Evolutionary conservation across 2,329 filamentous ascomycete species (phyloP), one percentile per base, ranked within the genome.

Genomic region (Exserohilum turcica): DNA sequence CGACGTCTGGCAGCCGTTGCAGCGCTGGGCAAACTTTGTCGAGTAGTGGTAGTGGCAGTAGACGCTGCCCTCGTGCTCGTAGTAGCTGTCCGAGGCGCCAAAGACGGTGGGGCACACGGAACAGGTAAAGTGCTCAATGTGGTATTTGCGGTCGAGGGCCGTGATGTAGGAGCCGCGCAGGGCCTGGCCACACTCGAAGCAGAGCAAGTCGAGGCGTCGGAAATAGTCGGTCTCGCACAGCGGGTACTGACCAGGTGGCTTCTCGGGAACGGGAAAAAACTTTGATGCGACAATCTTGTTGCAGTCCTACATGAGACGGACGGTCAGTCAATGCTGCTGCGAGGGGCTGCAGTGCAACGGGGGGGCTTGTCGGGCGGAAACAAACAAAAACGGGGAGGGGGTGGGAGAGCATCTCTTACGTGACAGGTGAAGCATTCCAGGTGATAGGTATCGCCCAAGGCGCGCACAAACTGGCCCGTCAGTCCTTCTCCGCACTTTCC

Each of bases 31-130:
- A 72, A 97, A 97, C 70, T 92, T 91, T 13, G 94, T 99, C 10
- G 93, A 97, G 75, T 99, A 99, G 76, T 99, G 94, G 73, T 95
- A 99, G 74, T 99, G 94, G 75, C 94, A 99, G 75, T 96, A 99
- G 21, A 99, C 94, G 66, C 91, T 89, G 60, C 91, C 89, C 67
- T 97, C 92, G 70, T 99, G 94, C 76, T 99, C 94, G 76, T 99
- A 99, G 76, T 99, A 99, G 74, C 92, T 97, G 79, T 99, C 94
- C 69, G 96, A 91, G 6, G 94, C 94, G 45, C 94, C 94, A 72
- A 99, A 99, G n/a, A 97, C 89, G 1, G 94, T 97, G 4, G 92
- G 90, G 72, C 94, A 99, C 28, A 97, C 86, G 9, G 92, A 97
- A 77, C 94, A 99, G 32, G 94, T 99, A 71, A 99, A 99, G 77